Conservation (phyloP, 2,329 filamentous ascomycete species). For the Arthrinium puccinioides region DNA sequence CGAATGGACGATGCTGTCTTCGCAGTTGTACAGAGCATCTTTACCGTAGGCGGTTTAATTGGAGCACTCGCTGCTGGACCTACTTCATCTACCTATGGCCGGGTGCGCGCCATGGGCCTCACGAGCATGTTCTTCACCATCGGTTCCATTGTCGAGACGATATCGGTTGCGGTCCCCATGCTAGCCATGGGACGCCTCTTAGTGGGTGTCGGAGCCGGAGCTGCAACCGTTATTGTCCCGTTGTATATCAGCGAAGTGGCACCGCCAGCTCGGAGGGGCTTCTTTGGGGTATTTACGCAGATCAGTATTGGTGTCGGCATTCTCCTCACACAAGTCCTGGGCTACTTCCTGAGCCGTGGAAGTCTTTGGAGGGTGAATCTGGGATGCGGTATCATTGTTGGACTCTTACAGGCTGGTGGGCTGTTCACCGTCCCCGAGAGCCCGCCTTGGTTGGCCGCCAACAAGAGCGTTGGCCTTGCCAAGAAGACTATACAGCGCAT, state of each 20-base stretch:
- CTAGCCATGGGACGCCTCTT: slow-evolving; percentile 71
- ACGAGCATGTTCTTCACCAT: slow-evolving; percentile 69
- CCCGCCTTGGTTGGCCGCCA: slow-evolving; percentile 76
- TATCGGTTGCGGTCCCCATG: slow-evolving; percentile 58
- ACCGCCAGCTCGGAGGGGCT: slow-evolving; percentile 64
- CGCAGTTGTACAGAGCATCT: slow-evolving; percentile 82
- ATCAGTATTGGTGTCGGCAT: slow-evolving; percentile 93
- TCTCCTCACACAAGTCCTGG: slow-evolving; percentile 71
- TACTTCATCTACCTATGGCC: slow-evolving; percentile 68
- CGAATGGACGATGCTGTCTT: slow-evolving; percentile 78
- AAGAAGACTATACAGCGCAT: slow-evolving; percentile 66
- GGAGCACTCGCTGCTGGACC: slow-evolving; percentile 78
- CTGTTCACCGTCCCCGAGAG: slow-evolving; percentile 79
- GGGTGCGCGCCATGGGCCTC: slow-evolving; percentile 67
- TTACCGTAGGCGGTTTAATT: slow-evolving; percentile 79
- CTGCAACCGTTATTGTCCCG: slow-evolving; percentile 85
- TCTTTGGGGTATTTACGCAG: slow-evolving; percentile 82
- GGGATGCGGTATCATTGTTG: slow-evolving; percentile 63
- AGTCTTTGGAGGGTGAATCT: slow-evolving; percentile 80
- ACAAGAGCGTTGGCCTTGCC: slow-evolving; percentile 52
- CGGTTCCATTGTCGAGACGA: slow-evolving; percentile 69
- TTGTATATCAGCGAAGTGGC: slow-evolving; percentile 92
- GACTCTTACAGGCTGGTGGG: slow-evolving; percentile 57
- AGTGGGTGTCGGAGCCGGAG: slow-evolving; percentile 78
- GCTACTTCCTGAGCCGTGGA: slow-evolving; percentile 78